Conservation (phyloP, 2,329 filamentous ascomycete genomes). For the Achaetomium macrosporum region DNA sequence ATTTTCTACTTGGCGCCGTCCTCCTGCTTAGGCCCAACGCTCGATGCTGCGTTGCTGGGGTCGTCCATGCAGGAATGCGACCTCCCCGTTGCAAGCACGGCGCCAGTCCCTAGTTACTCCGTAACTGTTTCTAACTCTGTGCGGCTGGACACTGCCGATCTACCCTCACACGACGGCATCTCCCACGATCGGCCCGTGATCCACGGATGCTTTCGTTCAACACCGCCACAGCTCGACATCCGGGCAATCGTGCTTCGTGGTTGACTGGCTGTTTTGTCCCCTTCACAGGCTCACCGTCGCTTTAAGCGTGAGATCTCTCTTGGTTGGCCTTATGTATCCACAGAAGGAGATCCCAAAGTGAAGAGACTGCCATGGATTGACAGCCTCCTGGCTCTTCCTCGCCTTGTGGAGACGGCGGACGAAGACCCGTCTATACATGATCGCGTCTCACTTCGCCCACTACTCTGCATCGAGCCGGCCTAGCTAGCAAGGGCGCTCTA, state of each 20-base stretch:
- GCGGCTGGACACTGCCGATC: conserved; percentile 4
- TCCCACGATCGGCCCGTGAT: conserved; percentile 5
- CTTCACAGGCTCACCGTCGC: neutral
- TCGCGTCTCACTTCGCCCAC: too few relatives aligned
- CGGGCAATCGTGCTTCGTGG: neutral
- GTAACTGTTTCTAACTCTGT: neutral
- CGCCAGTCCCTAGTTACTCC: too few relatives aligned
- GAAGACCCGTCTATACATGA: too few relatives aligned
- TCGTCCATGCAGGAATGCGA: conserved; percentile 1
- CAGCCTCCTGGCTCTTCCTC: too few relatives aligned
- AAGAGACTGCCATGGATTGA: too few relatives aligned
- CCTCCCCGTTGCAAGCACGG: conserved; percentile 11
- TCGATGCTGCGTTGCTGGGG: too few relatives aligned
- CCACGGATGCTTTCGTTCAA: neutral
- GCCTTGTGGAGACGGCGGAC: too few relatives aligned
- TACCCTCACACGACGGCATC: conserved; percentile 3
- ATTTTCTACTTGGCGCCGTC: too few relatives aligned
- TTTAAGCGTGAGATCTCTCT: neutral
- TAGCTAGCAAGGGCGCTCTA: too few relatives aligned
- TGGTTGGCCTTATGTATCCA: neutral
- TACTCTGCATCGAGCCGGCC: too few relatives aligned
- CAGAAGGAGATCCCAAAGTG: too few relatives aligned
- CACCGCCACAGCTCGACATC: neutral
- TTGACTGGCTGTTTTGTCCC: neutral
- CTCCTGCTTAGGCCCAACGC: too few relatives aligned